Percentiles rank a stretch among this genome's conserved stretches.
Evolutionary conservation across 768 basidiomycete species (phyloP).

Genomic region (Lenzites betulinus): DNA sequence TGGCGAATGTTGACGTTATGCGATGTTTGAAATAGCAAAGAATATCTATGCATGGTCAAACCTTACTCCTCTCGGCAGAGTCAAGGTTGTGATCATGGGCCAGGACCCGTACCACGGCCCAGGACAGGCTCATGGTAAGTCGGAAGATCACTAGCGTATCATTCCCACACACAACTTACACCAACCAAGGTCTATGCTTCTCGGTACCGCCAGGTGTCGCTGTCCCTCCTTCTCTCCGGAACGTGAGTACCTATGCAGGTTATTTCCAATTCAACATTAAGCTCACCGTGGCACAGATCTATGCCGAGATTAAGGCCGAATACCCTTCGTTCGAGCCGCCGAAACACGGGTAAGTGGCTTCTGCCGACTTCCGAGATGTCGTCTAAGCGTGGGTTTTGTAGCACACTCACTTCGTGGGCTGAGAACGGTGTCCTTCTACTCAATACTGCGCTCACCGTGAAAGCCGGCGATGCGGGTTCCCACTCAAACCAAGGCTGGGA

Average conservation of each 20-base stretch:
- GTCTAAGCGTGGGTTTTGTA: slow-evolving; percentile 32
- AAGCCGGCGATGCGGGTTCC: slow-evolving; percentile 71
- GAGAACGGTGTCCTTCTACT: slow-evolving; percentile 86
- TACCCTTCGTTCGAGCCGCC: slow-evolving; percentile 80
- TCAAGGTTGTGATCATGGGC: slow-evolving; percentile 87
- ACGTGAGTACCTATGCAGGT: slow-evolving; percentile 53
- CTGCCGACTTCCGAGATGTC: background rate
- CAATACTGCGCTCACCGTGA: slow-evolving; percentile 91
- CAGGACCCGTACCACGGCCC: slow-evolving; percentile 86
- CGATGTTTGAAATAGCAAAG: slow-evolving; percentile 46
- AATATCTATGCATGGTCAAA: slow-evolving; percentile 93
- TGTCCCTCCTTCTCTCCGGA: slow-evolving; percentile 80
- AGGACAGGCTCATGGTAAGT: slow-evolving; percentile 82
- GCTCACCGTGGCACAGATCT: slow-evolving; percentile 58
- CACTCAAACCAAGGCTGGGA: slow-evolving; percentile 92
- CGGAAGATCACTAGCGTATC: background rate
- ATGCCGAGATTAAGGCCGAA: slow-evolving; percentile 81
- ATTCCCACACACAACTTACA: slow-evolving; percentile 5
- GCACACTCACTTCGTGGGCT: slow-evolving; percentile 82
- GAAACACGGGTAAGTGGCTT: slow-evolving; percentile 71
- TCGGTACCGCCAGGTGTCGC: slow-evolving; percentile 80
- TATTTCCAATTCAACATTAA: background rate
- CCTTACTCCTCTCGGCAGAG: slow-evolving; percentile 74
- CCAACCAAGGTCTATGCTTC: slow-evolving; percentile 72
- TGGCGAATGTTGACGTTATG: background rate